Base-by-base conservation (phyloP, 345 rosid species). In the Murraya koenigii region DNA sequence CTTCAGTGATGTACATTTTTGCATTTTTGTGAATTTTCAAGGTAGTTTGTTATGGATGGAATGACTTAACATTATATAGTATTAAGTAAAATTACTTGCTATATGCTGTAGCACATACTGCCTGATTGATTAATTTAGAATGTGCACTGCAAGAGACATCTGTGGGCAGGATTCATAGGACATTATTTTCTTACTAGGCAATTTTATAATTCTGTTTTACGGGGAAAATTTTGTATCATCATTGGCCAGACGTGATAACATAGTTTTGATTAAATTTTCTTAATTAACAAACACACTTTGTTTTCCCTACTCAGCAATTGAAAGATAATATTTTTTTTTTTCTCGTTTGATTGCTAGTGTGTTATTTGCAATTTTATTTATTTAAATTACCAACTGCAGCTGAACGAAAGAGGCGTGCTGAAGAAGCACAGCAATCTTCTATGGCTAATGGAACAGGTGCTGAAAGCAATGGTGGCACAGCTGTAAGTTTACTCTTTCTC, bases 331-430 rank as follows among this genome's bases (percentile, higher is more conserved):
- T 22, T 8, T 14, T 28, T 67, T 71, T 47, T 35, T n/a, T 38
- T 15, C 3, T 2, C 23, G 22, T 26, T 63, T 65, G 17, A 44
- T 23, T 39, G 47, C 6, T 58, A 28, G 59, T n/a, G 19, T 64
- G 0, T 35, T 69, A 41, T 63, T 26, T 58, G 67, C 61, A 35
- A 60, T 66, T 58, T 65, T 38, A 26, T 69, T 76, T 52, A 75
- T 77, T 36, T 62, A 20, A 49, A 65, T 44, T 77, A 74, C 26
- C 59, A 54, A 80, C 72, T 79, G 76, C 89, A 93, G 99, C 89
- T 86, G 97, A 96, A 77, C 86, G 91, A 79, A 96, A 91, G 82
- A 90, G 88, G 41, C 91, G 89, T 60, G 75, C 86, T 33, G 98
- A 93, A 83, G 99, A 93, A 76, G 75, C 88, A 14, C 92, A 85